Evolutionary conservation across 176 grass and related monocot genomes (phyloP).

Genomic region (Aegilops umbellulata): DNA sequence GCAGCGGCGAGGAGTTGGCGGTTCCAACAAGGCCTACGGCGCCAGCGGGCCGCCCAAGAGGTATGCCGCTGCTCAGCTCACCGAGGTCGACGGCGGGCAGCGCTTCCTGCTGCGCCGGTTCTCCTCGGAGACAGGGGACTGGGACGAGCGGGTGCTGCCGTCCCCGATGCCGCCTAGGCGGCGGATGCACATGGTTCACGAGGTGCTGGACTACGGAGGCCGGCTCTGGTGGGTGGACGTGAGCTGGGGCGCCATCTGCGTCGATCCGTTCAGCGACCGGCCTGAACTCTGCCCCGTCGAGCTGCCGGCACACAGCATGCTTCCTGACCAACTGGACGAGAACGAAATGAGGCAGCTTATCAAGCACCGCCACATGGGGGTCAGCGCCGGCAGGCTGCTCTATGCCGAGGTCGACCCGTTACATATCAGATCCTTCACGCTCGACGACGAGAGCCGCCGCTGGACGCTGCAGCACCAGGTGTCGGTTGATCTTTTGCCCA

Average conservation of each 20-base stretch:
- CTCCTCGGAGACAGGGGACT: neutral
- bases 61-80: neutral
- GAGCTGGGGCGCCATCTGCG: neutral
- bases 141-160: neutral
- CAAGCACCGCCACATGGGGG: neutral
- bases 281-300: neutral
- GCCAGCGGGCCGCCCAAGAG: neutral
- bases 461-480: slow-evolving; percentile 2
- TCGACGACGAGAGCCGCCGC: neutral
- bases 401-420: neutral
- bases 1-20: no score
- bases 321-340: neutral
- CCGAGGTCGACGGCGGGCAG: neutral
- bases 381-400: neutral
- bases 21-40: no score
- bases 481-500: neutral
- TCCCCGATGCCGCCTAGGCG: neutral
- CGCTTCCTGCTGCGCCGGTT: slow-evolving; percentile 10
- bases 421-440: neutral
- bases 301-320: neutral
- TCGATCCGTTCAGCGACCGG: neutral
- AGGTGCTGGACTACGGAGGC: neutral
- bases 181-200: neutral
- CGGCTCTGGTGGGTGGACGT: slow-evolving; percentile 14
- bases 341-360: neutral